A percentile compares a stretch with the other conserved stretches of the same genome.
Conservation (phyloP, 176 grass and related monocot genomes). For the Musa acuminata region DNA sequence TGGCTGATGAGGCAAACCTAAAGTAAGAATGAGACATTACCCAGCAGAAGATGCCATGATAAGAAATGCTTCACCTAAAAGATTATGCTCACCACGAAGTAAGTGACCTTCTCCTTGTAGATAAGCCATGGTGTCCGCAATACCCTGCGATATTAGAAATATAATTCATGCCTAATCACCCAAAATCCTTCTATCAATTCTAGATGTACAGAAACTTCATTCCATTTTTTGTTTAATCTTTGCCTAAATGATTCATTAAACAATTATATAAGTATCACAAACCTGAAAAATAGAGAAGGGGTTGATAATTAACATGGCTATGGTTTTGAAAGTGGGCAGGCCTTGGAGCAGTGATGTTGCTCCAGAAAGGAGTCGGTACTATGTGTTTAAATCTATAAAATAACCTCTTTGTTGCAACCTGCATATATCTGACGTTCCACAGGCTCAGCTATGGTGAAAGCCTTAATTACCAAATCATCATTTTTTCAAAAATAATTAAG, state of each 20-base stretch:
- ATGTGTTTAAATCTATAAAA: too few relatives aligned
- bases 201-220: not conserved
- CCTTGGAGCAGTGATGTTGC: too few relatives aligned
- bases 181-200: not conserved
- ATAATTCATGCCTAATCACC: not conserved
- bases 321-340: too few relatives aligned
- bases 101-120: conserved; percentile 80
- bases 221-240: not conserved
- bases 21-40: conserved; percentile 31
- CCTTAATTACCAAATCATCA: too few relatives aligned
- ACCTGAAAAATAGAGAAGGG: too few relatives aligned
- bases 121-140: conserved; percentile 92
- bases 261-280: not conserved
- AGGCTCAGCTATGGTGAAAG: too few relatives aligned
- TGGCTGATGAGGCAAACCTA: conserved; percentile 6
- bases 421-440: too few relatives aligned
- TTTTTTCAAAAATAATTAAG: too few relatives aligned
- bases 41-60: conserved; percentile 87
- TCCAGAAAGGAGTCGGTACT: too few relatives aligned
- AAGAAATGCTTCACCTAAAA: conserved; percentile 97
- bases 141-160: conserved; percentile 39
- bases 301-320: too few relatives aligned
- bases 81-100: conserved; percentile 87
- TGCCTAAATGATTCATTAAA: not conserved
- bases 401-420: too few relatives aligned